These are phyloP conservation scores for Colletotrichum abscissum DNA, from an alignment of 2,329 filamentous ascomycete species.

Conservation along the genomic window DNA sequence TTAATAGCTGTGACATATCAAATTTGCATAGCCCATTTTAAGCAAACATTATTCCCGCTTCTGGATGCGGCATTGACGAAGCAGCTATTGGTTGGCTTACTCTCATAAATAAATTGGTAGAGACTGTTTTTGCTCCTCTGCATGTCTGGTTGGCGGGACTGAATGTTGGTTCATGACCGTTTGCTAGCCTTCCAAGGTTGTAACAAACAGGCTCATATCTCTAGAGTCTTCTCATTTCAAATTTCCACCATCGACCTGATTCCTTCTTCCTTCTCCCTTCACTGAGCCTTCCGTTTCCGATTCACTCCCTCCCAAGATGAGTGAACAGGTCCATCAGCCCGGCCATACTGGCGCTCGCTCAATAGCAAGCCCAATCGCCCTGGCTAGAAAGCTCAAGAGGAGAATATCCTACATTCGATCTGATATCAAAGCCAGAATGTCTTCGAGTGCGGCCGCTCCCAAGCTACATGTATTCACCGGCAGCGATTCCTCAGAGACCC, in stretches of 20 bases:
- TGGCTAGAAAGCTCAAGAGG: not conserved
- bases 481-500: not conserved
- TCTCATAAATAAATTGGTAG: not conserved
- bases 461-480: not conserved
- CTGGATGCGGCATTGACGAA: not conserved
- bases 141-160: not conserved
- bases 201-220: not conserved
- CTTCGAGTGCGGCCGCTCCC: too few species aligned
- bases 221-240: not conserved
- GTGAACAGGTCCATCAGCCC: not conserved
- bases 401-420: not conserved
- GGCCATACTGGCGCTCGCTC: constrained; percentile 8
- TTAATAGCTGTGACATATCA: not conserved
- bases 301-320: constrained; percentile 12
- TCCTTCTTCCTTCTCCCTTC: too few species aligned
- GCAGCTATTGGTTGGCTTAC: not conserved
- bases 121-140: constrained; percentile 10
- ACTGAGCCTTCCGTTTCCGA: not conserved
- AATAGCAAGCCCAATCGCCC: not conserved
- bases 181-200: not conserved
- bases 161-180: not conserved
- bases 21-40: too few species aligned
- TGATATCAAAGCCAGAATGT: not conserved
- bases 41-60: constrained; percentile 4
- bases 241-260: not conserved